Evolutionary conservation across 2,329 filamentous ascomycete species (phyloP).

Genomic region (Dactylonectria estremocensis): DNA sequence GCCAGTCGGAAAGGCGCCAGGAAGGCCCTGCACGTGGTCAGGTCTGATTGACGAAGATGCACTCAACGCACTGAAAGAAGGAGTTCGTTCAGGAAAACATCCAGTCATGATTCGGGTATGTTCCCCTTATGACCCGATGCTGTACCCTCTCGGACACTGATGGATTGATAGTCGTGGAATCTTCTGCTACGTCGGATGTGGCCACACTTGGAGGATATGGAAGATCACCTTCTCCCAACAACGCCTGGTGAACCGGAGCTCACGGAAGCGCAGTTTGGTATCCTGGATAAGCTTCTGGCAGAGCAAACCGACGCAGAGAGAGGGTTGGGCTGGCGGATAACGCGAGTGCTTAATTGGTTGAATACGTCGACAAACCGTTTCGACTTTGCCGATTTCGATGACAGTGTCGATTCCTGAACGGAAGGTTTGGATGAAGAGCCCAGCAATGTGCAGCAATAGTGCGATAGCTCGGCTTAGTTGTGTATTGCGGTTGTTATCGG

Average conservation of each 20-base stretch:
- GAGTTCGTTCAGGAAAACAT: slow-evolving; percentile 30
- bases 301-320: slow-evolving; percentile 31
- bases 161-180: slow-evolving; percentile 44
- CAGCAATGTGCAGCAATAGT: not conserved
- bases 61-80: slow-evolving; percentile 28
- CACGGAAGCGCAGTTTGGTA: slow-evolving; percentile 35
- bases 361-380: slow-evolving; percentile 12
- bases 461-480: not conserved
- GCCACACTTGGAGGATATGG: slow-evolving; percentile 33
- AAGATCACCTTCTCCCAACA: slow-evolving; percentile 19
- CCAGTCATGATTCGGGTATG: slow-evolving; percentile 43
- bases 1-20: slow-evolving; percentile 35
- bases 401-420: not conserved
- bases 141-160: not conserved
- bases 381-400: not conserved
- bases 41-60: slow-evolving; percentile 25
- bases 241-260: slow-evolving; percentile 28
- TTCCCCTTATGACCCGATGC: not conserved
- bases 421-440: slow-evolving; percentile 3
- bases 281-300: slow-evolving; percentile 39
- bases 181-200: slow-evolving; percentile 42
- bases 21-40: slow-evolving; percentile 30
- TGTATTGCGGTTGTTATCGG: not conserved
- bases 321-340: slow-evolving; percentile 24
- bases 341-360: slow-evolving; percentile 21